phyloP scores from a whole-genome alignment of 306 rosid species.

The apple (Malus domestica) region DNA sequence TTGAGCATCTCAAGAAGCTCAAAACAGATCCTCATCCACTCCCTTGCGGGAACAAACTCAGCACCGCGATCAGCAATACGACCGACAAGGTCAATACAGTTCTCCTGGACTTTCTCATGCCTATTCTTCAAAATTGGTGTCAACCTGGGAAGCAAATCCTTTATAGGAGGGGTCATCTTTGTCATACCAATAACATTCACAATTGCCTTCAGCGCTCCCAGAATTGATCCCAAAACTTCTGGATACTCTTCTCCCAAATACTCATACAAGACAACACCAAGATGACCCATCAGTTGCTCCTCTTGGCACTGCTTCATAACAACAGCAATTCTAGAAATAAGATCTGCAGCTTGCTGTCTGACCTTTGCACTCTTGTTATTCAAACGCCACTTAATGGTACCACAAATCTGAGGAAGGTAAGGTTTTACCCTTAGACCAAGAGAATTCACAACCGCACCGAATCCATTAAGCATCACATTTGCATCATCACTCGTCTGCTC shows the following conservation, averaged over 20 bases:
- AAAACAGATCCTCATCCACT: conserved; percentile 98
- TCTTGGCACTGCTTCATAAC: conserved; percentile 99
- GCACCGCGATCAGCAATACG: conserved; percentile 98
- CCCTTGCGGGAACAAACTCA: conserved; percentile 93
- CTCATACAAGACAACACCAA: conserved; percentile 91
- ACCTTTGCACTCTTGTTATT: conserved; percentile 97
- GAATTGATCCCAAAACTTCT: conserved; percentile 85
- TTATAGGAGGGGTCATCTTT: conserved; percentile 97
- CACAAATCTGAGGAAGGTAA: conserved; percentile 93
- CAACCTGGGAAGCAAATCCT: conserved; percentile 88
- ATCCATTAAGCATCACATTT: conserved; percentile 94
- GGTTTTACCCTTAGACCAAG: conserved; percentile 93
- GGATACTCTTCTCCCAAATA: conserved; percentile 97
- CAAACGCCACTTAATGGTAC: conserved; percentile 94
- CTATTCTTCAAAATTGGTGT: conserved; percentile 96
- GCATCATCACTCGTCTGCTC: conserved; percentile 99
- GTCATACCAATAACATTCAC: conserved; percentile 98
- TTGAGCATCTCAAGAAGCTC: conserved; percentile 98
- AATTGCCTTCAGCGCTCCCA: conserved; percentile 93
- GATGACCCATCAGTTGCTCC: conserved; percentile 96
- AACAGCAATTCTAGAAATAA: conserved; percentile 89
- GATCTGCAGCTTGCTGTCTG: conserved; percentile 94
- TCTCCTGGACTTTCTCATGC: conserved; percentile 95
- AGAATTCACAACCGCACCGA: conserved; percentile 92
- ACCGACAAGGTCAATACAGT: conserved; percentile 91